These are phyloP conservation scores for Globisporangium alternatum DNA, from an alignment of 352 stramenopile species.

Conservation along the genomic window DNA sequence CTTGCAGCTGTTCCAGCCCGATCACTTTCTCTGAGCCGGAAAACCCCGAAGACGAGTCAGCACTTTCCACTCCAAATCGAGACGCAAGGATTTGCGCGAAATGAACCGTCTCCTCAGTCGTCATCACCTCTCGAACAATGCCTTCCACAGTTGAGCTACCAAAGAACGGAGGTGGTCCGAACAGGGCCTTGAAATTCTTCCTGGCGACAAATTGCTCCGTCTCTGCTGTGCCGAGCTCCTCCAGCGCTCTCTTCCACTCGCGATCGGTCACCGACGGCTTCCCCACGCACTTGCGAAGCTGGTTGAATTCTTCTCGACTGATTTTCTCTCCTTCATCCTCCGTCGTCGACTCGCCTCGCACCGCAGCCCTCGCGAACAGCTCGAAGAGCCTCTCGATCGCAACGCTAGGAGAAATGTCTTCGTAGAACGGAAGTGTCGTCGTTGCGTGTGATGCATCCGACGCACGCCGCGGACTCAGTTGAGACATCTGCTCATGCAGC, in stretches of 20 bases:
- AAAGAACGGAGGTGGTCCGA: constrained; percentile 55
- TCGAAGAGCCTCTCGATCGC: constrained; percentile 44
- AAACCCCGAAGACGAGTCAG: not conserved
- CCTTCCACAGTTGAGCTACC: constrained; percentile 35
- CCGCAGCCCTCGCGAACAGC: constrained; percentile 22
- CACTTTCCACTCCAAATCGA: constrained; percentile 28
- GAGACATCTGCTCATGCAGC: constrained; percentile 33
- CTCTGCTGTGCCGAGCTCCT: constrained; percentile 27
- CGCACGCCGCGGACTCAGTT: constrained; percentile 35
- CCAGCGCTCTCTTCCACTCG: constrained; percentile 42
- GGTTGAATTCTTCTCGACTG: constrained; percentile 37
- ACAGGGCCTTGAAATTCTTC: constrained; percentile 52
- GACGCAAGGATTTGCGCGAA: constrained; percentile 38
- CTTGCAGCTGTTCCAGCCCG: constrained; percentile 30
- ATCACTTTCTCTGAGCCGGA: constrained; percentile 23
- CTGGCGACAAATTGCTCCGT: constrained; percentile 20
- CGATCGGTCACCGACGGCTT: constrained; percentile 20
- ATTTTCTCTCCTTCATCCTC: constrained; percentile 8
- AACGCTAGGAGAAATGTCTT: constrained; percentile 43
- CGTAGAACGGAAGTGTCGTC: constrained; percentile 48
- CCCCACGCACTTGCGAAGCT: constrained; percentile 34
- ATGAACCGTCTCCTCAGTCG: constrained; percentile 37
- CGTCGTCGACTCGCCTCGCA: not conserved
- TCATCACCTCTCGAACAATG: constrained; percentile 43
- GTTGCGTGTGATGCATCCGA: constrained; percentile 24